Percentiles rank a stretch among this genome's conserved stretches.
These are phyloP conservation scores for Sclerotiophoma versabilis DNA, from an alignment of 2,329 filamentous ascomycete species.

Conservation along the genomic window DNA sequence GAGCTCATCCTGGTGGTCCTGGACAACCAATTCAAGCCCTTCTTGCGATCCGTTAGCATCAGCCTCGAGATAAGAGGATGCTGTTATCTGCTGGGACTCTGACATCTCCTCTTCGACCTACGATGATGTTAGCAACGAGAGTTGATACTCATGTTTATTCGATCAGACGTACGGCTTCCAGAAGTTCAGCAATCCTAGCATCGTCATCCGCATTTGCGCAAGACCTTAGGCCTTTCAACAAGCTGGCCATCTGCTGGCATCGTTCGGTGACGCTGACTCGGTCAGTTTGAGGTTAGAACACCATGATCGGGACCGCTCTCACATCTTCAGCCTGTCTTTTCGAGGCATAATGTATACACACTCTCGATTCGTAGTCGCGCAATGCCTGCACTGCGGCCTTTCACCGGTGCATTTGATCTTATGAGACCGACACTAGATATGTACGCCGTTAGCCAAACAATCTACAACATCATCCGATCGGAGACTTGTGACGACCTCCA, in stretches of 20 bases:
- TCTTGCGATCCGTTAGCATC: slow-evolving; percentile 27
- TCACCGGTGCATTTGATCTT: slow-evolving; percentile 53
- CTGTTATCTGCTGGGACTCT: slow-evolving; percentile 23
- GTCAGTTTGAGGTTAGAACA: slow-evolving; percentile 17
- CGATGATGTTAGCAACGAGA: slow-evolving; percentile 13
- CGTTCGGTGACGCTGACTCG: slow-evolving; percentile 37
- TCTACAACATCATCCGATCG: slow-evolving; percentile 5
- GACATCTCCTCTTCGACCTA: slow-evolving; percentile 40
- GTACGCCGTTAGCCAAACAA: slow-evolving; percentile 20
- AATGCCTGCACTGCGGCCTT: slow-evolving; percentile 48
- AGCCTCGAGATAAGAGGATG: slow-evolving; percentile 25
- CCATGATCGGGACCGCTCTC: not conserved
- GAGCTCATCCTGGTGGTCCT: slow-evolving; percentile 21
- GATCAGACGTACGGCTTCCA: slow-evolving; percentile 28
- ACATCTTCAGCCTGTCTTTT: slow-evolving; percentile 49
- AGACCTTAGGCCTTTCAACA: slow-evolving; percentile 28
- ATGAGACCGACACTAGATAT: slow-evolving; percentile 45
- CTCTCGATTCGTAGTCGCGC: slow-evolving; percentile 39
- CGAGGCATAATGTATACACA: slow-evolving; percentile 51
- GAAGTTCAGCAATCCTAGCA: slow-evolving; percentile 30
- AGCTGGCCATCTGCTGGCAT: slow-evolving; percentile 36
- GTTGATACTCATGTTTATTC: not conserved
- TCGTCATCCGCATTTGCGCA: slow-evolving; percentile 30
- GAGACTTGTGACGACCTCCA: not conserved
- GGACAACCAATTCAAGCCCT: slow-evolving; percentile 10